A percentile compares a stretch with the other conserved stretches of the same genome.
Evolutionary conservation across 129 eudicot species (phyloP).

Genomic region (Lactuca sativa): DNA sequence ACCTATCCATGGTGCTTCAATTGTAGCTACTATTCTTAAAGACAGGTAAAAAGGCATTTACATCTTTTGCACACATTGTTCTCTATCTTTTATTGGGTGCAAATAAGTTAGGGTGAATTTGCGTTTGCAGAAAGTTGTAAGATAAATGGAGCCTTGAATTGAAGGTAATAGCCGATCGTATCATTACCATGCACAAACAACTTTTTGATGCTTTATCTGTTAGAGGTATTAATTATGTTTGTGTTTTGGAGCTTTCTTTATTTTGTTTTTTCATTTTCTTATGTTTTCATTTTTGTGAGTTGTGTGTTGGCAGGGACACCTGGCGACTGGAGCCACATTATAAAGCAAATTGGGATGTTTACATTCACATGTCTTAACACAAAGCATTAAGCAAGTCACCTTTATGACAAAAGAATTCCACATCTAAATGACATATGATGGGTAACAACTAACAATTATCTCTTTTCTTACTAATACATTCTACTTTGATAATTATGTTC

Average conservation of each 20-base stretch:
- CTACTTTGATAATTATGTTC: no score
- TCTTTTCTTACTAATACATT: no score
- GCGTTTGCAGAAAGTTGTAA: constrained; percentile 57
- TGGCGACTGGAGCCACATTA: constrained; percentile 98
- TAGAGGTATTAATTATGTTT: constrained; percentile 49
- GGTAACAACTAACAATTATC: constrained; percentile 37
- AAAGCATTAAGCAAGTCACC: constrained; percentile 53
- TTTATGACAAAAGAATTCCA: constrained; percentile 94
- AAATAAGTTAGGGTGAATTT: no score
- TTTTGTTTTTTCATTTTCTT: no score
- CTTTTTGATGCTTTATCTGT: constrained; percentile 72
- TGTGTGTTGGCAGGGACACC: constrained; percentile 66
- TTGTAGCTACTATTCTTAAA: constrained; percentile 81
- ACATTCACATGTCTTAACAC: constrained; percentile 86
- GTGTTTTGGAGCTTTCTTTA: constrained; percentile 3
- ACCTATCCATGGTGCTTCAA: constrained; percentile 92
- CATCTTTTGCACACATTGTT: neutral
- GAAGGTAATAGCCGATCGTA: constrained; percentile 97
- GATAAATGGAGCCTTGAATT: constrained; percentile 86
- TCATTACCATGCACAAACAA: constrained; percentile 79
- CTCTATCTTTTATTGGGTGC: neutral
- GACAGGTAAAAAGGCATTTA: constrained; percentile 54
- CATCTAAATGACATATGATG: constrained; percentile 92
- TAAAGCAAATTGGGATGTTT: constrained; percentile 97
- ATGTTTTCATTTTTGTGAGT: no score